Conservation (phyloP, 2,329 filamentous ascomycete genomes). For the Phyllosticta capitalensis region DNA sequence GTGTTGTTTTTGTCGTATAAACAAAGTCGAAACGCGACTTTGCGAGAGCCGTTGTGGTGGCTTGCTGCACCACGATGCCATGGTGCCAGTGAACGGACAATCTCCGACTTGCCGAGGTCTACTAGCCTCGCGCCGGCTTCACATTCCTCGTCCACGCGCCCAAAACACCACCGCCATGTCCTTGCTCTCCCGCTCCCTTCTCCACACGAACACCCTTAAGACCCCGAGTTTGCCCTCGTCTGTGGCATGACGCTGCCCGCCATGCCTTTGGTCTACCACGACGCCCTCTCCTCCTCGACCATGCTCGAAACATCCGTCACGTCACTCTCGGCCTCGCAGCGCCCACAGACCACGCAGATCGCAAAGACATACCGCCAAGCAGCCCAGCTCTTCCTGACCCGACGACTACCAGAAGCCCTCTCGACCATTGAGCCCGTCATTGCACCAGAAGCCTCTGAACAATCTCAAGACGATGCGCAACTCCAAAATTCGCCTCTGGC, state of each 20-base stretch:
- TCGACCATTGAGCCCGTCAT: slow-evolving; percentile 79
- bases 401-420: slow-evolving; percentile 80
- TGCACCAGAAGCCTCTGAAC: slow-evolving; percentile 37
- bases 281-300: slow-evolving; percentile 40
- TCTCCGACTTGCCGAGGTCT: background rate
- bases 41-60: background rate
- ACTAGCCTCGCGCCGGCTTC: background rate
- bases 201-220: slow-evolving; percentile 2
- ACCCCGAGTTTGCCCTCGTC: slow-evolving; percentile 26
- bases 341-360: slow-evolving; percentile 54
- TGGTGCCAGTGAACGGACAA: background rate
- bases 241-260: slow-evolving; percentile 24
- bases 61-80: background rate
- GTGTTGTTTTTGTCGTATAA: background rate
- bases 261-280: slow-evolving; percentile 41
- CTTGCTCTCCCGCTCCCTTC: slow-evolving; percentile 1
- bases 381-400: slow-evolving; percentile 88
- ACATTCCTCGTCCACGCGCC: slow-evolving; percentile 5
- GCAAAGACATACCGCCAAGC: slow-evolving; percentile 92
- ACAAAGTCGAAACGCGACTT: background rate
- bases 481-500: slow-evolving; percentile 36
- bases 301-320: slow-evolving; percentile 59
- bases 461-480: slow-evolving; percentile 12
- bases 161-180: slow-evolving; percentile 10
- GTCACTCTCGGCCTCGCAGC: slow-evolving; percentile 55